Percentiles rank a stretch among this genome's conserved stretches.
Evolutionary conservation across 768 basidiomycete species (phyloP).

Genomic region (Dentipellis sp.): DNA sequence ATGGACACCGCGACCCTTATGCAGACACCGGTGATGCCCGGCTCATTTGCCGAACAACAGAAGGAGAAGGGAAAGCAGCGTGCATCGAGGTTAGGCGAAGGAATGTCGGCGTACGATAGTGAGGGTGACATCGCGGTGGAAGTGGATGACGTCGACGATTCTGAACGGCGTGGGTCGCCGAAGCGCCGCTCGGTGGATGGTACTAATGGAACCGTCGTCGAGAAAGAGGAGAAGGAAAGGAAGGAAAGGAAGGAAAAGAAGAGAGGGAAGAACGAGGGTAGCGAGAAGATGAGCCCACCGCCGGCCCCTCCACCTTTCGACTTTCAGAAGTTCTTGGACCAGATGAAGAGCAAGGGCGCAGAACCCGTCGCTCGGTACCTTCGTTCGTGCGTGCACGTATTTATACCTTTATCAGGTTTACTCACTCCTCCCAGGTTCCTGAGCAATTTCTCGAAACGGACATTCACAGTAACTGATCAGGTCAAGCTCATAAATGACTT

Average conservation of each 20-base stretch:
- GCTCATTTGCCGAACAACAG: constrained; percentile 6
- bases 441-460: constrained; percentile 86
- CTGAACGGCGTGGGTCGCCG: constrained; percentile 5
- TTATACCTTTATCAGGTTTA: not conserved
- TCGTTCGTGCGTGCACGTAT: constrained; percentile 61
- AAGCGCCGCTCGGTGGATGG: constrained; percentile 1
- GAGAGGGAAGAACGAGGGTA: constrained; percentile 20
- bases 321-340: constrained; percentile 91
- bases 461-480: constrained; percentile 89
- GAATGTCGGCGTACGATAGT: not conserved
- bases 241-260: constrained; percentile 13
- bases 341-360: constrained; percentile 81
- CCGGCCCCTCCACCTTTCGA: constrained; percentile 53
- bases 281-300: constrained; percentile 14
- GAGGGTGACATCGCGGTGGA: not conserved
- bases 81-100: not conserved
- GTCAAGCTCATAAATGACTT: constrained; percentile 95
- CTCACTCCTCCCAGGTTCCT: constrained; percentile 55
- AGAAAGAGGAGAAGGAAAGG: constrained; percentile 13
- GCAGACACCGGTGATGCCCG: constrained; percentile 5
- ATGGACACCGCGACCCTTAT: constrained; percentile 31
- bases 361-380: constrained; percentile 94
- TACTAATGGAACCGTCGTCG: constrained; percentile 22
- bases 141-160: not conserved
- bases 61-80: not conserved